Evolutionary conservation across 345 rosid species (phyloP).

Genomic region (Mangifera indica): DNA sequence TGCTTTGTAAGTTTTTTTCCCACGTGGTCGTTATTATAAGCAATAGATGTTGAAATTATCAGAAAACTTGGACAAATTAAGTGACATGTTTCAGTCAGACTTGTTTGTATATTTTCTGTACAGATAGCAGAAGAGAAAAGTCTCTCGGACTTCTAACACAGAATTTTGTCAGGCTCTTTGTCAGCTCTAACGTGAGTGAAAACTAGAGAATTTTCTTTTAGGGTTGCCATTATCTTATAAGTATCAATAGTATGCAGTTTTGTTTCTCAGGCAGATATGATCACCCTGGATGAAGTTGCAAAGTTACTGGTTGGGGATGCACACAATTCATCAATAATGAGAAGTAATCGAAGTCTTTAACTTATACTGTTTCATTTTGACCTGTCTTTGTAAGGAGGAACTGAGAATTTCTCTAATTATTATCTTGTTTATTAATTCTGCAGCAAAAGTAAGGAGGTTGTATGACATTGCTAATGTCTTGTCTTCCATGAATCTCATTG

Average conservation of each 20-base stretch:
- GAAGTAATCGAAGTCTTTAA: constrained; percentile 47
- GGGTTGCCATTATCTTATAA: neutral
- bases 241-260: constrained; percentile 5
- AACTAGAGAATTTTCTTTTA: neutral
- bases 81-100: neutral
- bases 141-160: constrained; percentile 87
- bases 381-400: neutral
- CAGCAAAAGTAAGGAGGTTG: constrained; percentile 91
- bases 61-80: neutral
- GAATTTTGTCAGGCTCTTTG: constrained; percentile 85
- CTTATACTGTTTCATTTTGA: neutral
- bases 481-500: constrained; percentile 82
- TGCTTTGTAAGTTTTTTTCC: too few relatives aligned
- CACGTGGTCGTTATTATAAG: too few relatives aligned
- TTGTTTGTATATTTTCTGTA: constrained; percentile 15
- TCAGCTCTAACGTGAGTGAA: constrained; percentile 68
- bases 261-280: constrained; percentile 51
- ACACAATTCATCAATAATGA: constrained; percentile 63
- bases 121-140: constrained; percentile 82
- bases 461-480: constrained; percentile 88
- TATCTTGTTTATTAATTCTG: constrained; percentile 16
- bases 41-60: neutral
- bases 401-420: constrained; percentile 17
- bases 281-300: constrained; percentile 87
- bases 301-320: constrained; percentile 72